Conservation (phyloP, 306 rosid species). For the Cucumis melo region DNA sequence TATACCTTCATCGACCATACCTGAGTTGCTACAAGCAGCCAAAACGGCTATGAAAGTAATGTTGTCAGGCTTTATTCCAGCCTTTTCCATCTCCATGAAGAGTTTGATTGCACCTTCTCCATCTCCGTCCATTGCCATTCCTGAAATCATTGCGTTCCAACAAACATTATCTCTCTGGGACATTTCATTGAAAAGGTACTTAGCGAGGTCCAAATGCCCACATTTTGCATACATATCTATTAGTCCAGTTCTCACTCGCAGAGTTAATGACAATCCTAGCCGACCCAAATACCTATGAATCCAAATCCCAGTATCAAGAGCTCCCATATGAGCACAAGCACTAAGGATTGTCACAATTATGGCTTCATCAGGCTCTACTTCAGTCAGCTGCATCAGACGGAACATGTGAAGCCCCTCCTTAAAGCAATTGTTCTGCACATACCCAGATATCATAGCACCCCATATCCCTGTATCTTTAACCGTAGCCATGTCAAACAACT, state of each 20-base stretch:
- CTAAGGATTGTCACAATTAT: conserved; percentile 51
- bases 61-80: conserved; percentile 37
- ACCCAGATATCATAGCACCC: conserved; percentile 88
- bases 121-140: conserved; percentile 61
- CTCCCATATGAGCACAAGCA: conserved; percentile 72
- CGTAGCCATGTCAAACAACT: conserved; percentile 57
- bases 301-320: conserved; percentile 57
- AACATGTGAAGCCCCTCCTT: conserved; percentile 58
- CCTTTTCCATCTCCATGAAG: conserved; percentile 41
- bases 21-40: conserved; percentile 66
- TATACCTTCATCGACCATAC: conserved; percentile 43
- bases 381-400: conserved; percentile 39
- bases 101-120: conserved; percentile 41
- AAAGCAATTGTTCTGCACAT: conserved; percentile 57
- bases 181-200: conserved; percentile 26
- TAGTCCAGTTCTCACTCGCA: conserved; percentile 42
- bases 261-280: conserved; percentile 19
- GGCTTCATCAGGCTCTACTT: conserved; percentile 50
- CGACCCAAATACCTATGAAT: conserved; percentile 33
- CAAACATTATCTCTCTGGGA: conserved; percentile 37
- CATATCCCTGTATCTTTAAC: conserved; percentile 63
- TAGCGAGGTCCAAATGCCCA: conserved; percentile 43
- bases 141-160: conserved; percentile 77
- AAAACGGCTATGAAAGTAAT: conserved; percentile 60
- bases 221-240: conserved; percentile 78